These are phyloP conservation scores for Ceratobasidium papillatum DNA, from an alignment of 1,284 basidiomycete species.

Conservation along the genomic window DNA sequence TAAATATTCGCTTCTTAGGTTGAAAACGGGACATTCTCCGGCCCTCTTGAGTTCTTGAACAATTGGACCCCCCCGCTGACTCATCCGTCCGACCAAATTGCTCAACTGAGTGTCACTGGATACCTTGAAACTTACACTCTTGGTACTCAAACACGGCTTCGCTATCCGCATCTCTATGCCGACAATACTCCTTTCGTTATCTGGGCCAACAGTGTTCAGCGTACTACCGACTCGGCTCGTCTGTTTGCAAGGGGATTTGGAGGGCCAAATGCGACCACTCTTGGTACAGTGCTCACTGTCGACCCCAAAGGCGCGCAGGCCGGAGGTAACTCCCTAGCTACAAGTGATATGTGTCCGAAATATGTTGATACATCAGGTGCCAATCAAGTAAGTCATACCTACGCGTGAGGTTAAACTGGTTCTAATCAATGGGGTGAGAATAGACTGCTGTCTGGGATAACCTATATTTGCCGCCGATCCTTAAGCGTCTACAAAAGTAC, in stretches of 20 bases:
- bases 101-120: constrained; percentile 27
- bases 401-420: too few species aligned
- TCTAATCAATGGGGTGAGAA: neutral
- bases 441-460: constrained; percentile 29
- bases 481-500: constrained; percentile 23
- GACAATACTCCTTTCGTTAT: constrained; percentile 29
- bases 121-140: constrained; percentile 22
- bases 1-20: neutral
- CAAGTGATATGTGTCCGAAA: constrained; percentile 26
- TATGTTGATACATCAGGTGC: constrained; percentile 32
- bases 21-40: constrained; percentile 28
- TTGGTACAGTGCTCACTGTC: neutral
- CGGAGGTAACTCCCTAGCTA: constrained; percentile 27
- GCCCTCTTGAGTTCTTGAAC: constrained; percentile 25
- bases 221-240: constrained; percentile 20
- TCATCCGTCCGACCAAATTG: constrained; percentile 15
- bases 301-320: constrained; percentile 17
- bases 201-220: constrained; percentile 26
- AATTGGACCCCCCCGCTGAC: constrained; percentile 22
- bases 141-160: constrained; percentile 15
- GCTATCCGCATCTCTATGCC: constrained; percentile 31
- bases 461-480: constrained; percentile 19
- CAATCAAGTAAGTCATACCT: constrained; percentile 6
- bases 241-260: constrained; percentile 38
- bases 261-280: constrained; percentile 11